Evolutionary conservation across 805 yeast species (phyloP), one percentile per base, ranked within the genome.

Genomic region (Lachancea sp.): DNA sequence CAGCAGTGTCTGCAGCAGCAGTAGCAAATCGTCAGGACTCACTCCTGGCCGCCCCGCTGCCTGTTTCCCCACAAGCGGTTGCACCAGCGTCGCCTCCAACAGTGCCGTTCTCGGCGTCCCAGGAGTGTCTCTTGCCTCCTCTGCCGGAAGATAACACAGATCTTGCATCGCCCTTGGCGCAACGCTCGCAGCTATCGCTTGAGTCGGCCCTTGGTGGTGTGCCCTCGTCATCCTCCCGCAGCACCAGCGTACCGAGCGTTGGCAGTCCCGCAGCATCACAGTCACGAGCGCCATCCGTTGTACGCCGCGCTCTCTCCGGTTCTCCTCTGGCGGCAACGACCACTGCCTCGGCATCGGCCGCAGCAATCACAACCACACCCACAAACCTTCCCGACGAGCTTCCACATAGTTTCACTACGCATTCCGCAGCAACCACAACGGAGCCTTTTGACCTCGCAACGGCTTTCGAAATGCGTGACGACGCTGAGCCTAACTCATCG

Each of bases 401-500:
- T n/a, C 12, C 10, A 18, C 15, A 19, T n/a, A 8, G 19, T 19
- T n/a, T 19, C n/a, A 18, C 18, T 22, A 26, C 18, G 18, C 38
- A 38, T 33, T 30, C 17, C 39, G 22, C 26, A 11, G 12, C 20
- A 29, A 22, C 33, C 22, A 22, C 41, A 36, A 30, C 27, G 30
- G n/a, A 22, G 36, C 12, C 38, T 30, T 32, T 31, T 29, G 36
- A 33, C 38, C 22, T 39, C 30, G 3, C 36, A 33, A 26, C 41
- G 35, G 13, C 42, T 39, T 33, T 36, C 8, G 39, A 36, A 17
- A 32, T 32, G 18, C 45, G 41, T 16, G 47, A 40, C 33, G 46
- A 30, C 15, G 48, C 46, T 1, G 52, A 51, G 15, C 36, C 27
- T 10, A 36, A 41, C 40, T 51, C 52, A 5, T 53, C 62, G 15